Conservation (phyloP, 2,329 filamentous ascomycete genomes). For the Monilinia vaccinii-corymbosi region DNA sequence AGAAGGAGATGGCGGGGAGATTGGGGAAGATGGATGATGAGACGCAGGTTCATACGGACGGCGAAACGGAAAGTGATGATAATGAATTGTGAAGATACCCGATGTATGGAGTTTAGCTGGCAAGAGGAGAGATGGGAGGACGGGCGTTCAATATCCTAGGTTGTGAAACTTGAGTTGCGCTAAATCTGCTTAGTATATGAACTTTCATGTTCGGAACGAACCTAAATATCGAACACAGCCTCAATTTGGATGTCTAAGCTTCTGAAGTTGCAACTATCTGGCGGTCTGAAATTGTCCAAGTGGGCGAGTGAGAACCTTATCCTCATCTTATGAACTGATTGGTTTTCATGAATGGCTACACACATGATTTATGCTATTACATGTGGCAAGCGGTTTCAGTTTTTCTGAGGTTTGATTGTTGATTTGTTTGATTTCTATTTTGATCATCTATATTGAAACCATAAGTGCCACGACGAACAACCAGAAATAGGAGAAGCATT, state of each 20-base stretch:
- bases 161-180: not conserved
- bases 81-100: conserved; percentile 4
- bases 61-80: not conserved
- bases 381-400: not conserved
- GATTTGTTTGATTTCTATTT: not conserved
- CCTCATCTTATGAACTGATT: not conserved
- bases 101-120: not conserved
- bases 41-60: not conserved
- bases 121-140: not conserved
- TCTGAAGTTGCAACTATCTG: not conserved
- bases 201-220: not conserved
- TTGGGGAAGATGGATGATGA: not conserved
- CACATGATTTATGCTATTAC: not conserved
- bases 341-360: not conserved
- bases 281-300: not conserved
- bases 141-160: not conserved
- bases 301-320: not conserved
- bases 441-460: no score
- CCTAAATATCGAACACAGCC: not conserved
- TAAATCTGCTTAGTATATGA: not conserved
- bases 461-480: no score
- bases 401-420: not conserved
- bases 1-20: not conserved
- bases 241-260: not conserved
- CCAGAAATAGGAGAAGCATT: no score